These are phyloP conservation scores for Colletotrichum horii DNA, from an alignment of 2,329 filamentous ascomycete genomes.

Conservation along the genomic window DNA sequence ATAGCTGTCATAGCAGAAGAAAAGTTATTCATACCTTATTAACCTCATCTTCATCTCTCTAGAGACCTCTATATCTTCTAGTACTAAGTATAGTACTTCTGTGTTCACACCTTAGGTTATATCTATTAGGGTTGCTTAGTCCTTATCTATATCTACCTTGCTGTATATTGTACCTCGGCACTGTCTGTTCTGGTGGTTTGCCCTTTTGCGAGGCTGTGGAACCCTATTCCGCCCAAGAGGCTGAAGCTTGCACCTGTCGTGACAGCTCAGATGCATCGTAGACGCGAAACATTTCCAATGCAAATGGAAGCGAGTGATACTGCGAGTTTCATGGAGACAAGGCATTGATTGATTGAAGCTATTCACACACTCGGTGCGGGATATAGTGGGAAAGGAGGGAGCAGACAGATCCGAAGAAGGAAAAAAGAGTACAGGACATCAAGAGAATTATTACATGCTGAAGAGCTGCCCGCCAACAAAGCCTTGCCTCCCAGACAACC, in stretches of 20 bases:
- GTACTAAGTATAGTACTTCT: too few relatives aligned
- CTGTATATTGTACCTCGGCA: too few relatives aligned
- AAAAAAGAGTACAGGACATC: conserved; percentile 41
- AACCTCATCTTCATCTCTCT: too few relatives aligned
- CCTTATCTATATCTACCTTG: too few relatives aligned
- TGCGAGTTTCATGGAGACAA: background rate
- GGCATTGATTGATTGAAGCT: conserved; percentile 8
- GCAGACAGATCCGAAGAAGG: conserved; percentile 27
- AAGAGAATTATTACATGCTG: conserved; percentile 56
- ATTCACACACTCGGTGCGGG: conserved; percentile 17
- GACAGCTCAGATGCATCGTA: too few relatives aligned
- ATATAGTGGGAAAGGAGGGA: conserved; percentile 22
- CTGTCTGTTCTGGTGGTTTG: background rate
- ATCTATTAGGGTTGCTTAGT: too few relatives aligned
- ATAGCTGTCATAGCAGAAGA: too few relatives aligned
- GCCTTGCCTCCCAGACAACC: conserved; percentile 32
- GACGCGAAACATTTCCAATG: background rate
- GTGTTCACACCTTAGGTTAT: too few relatives aligned
- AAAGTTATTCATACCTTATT: too few relatives aligned
- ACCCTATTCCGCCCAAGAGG: background rate
- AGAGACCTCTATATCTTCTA: too few relatives aligned
- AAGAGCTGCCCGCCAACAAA: conserved; percentile 38
- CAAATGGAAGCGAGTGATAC: background rate
- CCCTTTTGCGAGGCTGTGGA: background rate
- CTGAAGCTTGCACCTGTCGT: background rate